phyloP scores from a whole-genome alignment of 306 rosid genomes.

The Medicago arabica region DNA sequence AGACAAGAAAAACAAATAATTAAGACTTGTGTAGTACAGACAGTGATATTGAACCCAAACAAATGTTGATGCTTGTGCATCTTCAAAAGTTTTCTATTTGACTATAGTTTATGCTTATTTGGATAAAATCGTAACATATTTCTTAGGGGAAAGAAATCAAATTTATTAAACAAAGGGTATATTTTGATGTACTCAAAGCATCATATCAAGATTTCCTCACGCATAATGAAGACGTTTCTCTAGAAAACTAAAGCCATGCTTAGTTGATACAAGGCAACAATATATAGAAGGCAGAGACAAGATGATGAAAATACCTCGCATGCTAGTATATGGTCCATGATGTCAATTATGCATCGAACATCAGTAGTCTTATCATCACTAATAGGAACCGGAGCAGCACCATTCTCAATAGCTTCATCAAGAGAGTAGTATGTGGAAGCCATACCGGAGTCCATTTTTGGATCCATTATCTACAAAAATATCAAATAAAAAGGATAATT shows the following conservation, averaged over 20 bases:
- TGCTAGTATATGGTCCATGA: conserved; percentile 93
- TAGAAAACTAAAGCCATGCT: conserved; percentile 10
- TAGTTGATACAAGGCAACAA: conserved; percentile 31
- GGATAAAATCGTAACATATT: conserved; percentile 11
- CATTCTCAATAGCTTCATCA: conserved; percentile 93
- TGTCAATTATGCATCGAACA: conserved; percentile 75
- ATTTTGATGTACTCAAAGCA: conserved; percentile 9
- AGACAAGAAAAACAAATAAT: conserved; percentile 23
- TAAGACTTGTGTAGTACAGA: not conserved
- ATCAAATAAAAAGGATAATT: conserved; percentile 1
- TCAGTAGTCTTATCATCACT: conserved; percentile 75
- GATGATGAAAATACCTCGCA: conserved; percentile 73
- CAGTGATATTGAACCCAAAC: conserved; percentile 18
- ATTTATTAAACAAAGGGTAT: not conserved
- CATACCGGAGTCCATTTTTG: conserved; percentile 99
- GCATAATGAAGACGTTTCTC: not conserved
- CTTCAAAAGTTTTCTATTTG: not conserved
- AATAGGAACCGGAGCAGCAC: conserved; percentile 94
- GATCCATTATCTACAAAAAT: conserved; percentile 87
- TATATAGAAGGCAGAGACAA: conserved; percentile 20
- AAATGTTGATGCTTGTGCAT: conserved; percentile 9
- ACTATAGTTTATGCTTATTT: conserved; percentile 24
- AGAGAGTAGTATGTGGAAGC: conserved; percentile 81
- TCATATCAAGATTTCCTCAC: conserved; percentile 14
- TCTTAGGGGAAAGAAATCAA: not conserved